Base-by-base conservation (phyloP, 2,329 filamentous ascomycete species). In the Cladosporium oxysporum region DNA sequence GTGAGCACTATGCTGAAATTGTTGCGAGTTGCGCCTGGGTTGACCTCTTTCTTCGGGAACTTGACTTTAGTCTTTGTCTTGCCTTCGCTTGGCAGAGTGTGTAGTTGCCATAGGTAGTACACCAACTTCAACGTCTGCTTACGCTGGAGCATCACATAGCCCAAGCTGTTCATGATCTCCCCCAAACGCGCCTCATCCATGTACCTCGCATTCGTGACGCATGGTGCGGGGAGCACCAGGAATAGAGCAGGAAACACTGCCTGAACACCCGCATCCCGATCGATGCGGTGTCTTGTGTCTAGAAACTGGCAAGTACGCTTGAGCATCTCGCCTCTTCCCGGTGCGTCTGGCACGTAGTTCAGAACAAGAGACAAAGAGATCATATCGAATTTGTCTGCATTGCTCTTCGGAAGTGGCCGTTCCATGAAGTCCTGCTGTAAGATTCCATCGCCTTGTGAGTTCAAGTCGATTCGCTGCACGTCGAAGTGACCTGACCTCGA, bases 371-470 rank as follows among this genome's bases (percentile, higher is more conserved):
- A 97, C 28, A 99, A 83, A 59, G 93, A 97, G 73, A 99, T 90
- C 61, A 98, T 87, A 76, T 99, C 92, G 76, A 98, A 98, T 0
- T 80, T 77, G 6, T 85, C 81, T 26, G 83, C 75, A 8, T 70
- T 77, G 5, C 52, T 33, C 1, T 75, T 76, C 0, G 94, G 94
- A 3, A 94, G 78, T 0, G 93, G 91, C 29, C 93, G 85, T 71
- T 92, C 81, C 93, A 99, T 97, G 74, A 99, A 98, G 77, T 99
- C 92, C 76, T 97, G 92, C 77, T 96, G 88, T 66, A 88, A 76
- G 70, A 99, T 99, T 0, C 88, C 89, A 1, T 89, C 83, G 57
- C 89, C 89, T 75, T 96, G 92, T 67, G 93, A 95, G 78, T 96
- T 91, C 65, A 99, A 81, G 75, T 99, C 95, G 76, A 99, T 97